These are phyloP conservation scores for Begonia loranthoides DNA, from an alignment of 306 rosid genomes.

Conservation along the genomic window DNA sequence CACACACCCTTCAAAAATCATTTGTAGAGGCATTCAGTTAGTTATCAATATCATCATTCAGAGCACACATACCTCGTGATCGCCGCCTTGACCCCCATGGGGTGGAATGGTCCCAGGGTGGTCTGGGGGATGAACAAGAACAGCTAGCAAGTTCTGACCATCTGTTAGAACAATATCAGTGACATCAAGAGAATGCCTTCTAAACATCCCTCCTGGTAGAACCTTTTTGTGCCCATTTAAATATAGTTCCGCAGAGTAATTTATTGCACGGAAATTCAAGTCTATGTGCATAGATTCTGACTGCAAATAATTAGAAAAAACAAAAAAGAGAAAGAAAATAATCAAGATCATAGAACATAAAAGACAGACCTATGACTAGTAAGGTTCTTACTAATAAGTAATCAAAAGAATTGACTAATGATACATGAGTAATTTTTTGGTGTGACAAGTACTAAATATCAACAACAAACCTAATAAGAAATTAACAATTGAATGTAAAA, in stretches of 20 bases:
- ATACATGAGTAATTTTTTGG: no score
- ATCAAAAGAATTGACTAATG: no score
- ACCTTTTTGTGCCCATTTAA: constrained; percentile 57
- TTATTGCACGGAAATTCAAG: constrained; percentile 80
- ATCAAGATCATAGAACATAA: background rate
- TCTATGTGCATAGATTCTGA: constrained; percentile 52
- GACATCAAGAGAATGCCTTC: constrained; percentile 77
- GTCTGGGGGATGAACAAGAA: constrained; percentile 94
- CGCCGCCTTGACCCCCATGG: constrained; percentile 91
- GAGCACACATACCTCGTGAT: constrained; percentile 56
- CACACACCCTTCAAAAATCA: background rate
- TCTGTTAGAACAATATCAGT: constrained; percentile 56
- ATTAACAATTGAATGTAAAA: no score
- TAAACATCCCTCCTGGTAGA: constrained; percentile 86
- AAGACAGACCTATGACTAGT: no score
- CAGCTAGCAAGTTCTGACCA: constrained; percentile 72
- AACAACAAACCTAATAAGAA: no score
- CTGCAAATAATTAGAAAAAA: constrained; percentile 28
- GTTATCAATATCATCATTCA: constrained; percentile 1
- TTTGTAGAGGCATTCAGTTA: background rate
- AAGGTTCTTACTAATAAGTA: no score
- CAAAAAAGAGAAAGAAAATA: constrained; percentile 3
- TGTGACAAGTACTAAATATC: no score
- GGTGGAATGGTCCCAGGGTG: constrained; percentile 84
- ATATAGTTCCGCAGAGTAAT: constrained; percentile 78